Percentiles rank a stretch among this genome's conserved stretches.
phyloP scores from a whole-genome alignment of 1,139 yeast species.

The Yamadazyma jaroonii region DNA sequence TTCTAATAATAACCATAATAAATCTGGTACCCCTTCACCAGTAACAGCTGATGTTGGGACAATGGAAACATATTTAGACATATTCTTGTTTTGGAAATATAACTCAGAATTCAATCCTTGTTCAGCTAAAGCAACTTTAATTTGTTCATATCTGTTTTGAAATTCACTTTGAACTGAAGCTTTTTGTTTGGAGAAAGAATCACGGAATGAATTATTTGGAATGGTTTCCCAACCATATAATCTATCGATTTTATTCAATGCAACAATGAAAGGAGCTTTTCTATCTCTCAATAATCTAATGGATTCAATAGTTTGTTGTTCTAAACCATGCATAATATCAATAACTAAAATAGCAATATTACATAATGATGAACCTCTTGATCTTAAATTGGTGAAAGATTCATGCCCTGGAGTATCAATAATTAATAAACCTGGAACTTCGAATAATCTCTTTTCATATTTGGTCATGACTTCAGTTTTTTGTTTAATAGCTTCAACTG shows the following conservation, averaged over 20 bases:
- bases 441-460: conserved; percentile 80
- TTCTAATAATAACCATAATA: conserved; percentile 91
- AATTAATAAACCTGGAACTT: conserved; percentile 94
- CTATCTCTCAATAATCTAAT: conserved; percentile 89
- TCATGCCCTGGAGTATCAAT: conserved; percentile 99
- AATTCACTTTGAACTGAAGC: conserved; percentile 89
- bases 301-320: conserved; percentile 95
- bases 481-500: conserved; percentile 86
- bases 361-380: conserved; percentile 98
- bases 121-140: conserved; percentile 90
- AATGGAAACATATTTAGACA: conserved; percentile 89
- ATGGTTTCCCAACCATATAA: conserved; percentile 88
- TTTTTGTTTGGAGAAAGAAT: conserved; percentile 78
- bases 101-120: conserved; percentile 98
- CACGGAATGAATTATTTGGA: conserved; percentile 95
- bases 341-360: conserved; percentile 97
- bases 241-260: conserved; percentile 95
- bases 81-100: conserved; percentile 90
- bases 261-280: conserved; percentile 97
- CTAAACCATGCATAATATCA: conserved; percentile 98
- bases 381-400: conserved; percentile 94
- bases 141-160: conserved; percentile 80
- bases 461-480: conserved; percentile 91
- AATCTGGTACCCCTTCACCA: conserved; percentile 99
- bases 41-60: conserved; percentile 99